Evolutionary conservation across 176 grass and related monocot species (phyloP), one percentile per base, ranked within the genome.

Genomic region (Elaeis guineensis): DNA sequence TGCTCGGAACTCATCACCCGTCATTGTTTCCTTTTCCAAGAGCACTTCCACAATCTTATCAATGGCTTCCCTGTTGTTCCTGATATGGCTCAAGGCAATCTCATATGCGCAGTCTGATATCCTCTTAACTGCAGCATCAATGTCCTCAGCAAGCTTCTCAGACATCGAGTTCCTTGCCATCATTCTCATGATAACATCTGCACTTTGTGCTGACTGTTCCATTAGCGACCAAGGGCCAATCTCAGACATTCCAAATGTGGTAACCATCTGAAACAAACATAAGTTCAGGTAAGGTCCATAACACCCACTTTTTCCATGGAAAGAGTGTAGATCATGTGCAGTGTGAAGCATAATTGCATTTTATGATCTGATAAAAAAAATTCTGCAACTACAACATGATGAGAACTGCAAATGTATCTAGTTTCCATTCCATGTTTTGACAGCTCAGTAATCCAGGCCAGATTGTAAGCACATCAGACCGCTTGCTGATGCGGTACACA

Each of bases 191-290:
- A 61, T 32, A 32, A 61, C 58, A 32, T 61, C 58, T 3, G 17
- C 28, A 0, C 58, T 35, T 61, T 98, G 93, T 21, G 67, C 81
- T 19, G 79, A 66, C 0, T 69, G 25, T 17, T 98, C 93, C 93
- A 98, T 98, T 7, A 98, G 81, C 11, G 93, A 98, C 93, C 93
- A 98, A 16, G 93, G 93, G 3, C 93, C 93, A 2, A 98, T 98
- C 20, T 89, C 84, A 9, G 93, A 98, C 93, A 98, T 98, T 25
- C 93, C 93, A 19, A 98, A 98, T 17, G 93, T 83, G 6, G 75
- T 72, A 9, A 98, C 93, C 93, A 98, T 98, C 93, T 98, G 81
- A 69, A 59, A 18, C n/a, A 44, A 50, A 63, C 11, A 44, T 8
- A 44, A 14, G 35, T 44, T 44, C 11, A 14, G 35, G 14, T 12